Evolutionary conservation across 1,284 basidiomycete species (phyloP).

Genomic region (Neonothopanus nambi): DNA sequence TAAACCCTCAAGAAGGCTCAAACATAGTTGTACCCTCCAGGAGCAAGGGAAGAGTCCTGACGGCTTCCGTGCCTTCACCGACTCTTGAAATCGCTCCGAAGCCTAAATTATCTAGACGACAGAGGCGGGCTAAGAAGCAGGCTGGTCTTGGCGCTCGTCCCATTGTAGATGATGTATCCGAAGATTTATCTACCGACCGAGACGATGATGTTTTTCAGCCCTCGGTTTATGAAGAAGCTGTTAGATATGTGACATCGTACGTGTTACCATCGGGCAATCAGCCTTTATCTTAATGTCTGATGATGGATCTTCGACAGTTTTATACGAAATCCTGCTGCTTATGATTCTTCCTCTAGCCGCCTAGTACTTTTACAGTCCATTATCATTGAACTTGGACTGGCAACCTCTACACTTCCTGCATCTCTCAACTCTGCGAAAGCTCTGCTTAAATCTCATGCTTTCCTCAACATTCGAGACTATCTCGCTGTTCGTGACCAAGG

Average conservation of each 20-base stretch:
- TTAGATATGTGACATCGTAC: conserved; percentile 51
- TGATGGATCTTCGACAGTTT: conserved; percentile 37
- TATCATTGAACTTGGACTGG: conserved; percentile 56
- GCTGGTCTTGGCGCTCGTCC: conserved; percentile 37
- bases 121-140: conserved; percentile 5
- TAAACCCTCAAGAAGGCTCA: neutral
- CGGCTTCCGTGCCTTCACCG: no score
- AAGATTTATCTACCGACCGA: conserved; percentile 29
- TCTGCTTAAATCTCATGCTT: conserved; percentile 61
- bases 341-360: conserved; percentile 43
- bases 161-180: conserved; percentile 55
- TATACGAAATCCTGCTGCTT: conserved; percentile 51
- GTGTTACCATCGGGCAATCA: conserved; percentile 26
- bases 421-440: conserved; percentile 62
- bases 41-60: no score
- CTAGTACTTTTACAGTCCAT: conserved; percentile 53
- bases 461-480: conserved; percentile 73
- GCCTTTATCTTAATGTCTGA: conserved; percentile 11
- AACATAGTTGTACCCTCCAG: no score
- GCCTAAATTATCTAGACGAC: conserved; percentile 6
- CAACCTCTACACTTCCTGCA: conserved; percentile 48
- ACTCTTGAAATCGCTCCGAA: neutral
- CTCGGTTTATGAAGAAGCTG: conserved; percentile 52
- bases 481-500: conserved; percentile 64
- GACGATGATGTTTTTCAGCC: conserved; percentile 25